These are phyloP conservation scores for Sechiopsis laciniata DNA, from an alignment of 306 rosid species.

Conservation along the genomic window DNA sequence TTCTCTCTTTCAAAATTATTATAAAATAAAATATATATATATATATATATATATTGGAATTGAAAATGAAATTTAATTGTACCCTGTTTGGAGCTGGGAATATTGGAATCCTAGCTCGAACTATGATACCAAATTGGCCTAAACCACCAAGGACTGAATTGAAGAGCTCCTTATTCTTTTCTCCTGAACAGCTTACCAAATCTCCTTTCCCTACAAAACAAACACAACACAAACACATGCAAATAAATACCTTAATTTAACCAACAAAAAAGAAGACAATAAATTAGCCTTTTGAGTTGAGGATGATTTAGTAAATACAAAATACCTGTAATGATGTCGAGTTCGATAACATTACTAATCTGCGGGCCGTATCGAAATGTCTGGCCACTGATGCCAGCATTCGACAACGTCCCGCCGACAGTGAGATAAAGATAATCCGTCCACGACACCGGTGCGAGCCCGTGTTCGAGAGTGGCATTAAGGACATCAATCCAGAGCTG, in stretches of 20 bases:
- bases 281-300: too few species aligned
- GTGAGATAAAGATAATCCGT: constrained; percentile 67
- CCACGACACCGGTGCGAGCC: constrained; percentile 66
- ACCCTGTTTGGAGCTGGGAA: constrained; percentile 62
- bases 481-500: constrained; percentile 72
- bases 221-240: not conserved
- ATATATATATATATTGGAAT: too few species aligned
- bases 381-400: constrained; percentile 91
- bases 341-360: constrained; percentile 52
- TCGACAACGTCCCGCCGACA: constrained; percentile 87
- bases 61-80: not conserved
- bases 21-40: too few species aligned
- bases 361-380: constrained; percentile 73
- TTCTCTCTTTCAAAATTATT: too few species aligned
- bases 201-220: constrained; percentile 57
- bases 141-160: constrained; percentile 75
- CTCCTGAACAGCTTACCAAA: constrained; percentile 49
- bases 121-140: constrained; percentile 86
- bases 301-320: constrained; percentile 33
- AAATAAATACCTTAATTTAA: not conserved
- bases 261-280: too few species aligned
- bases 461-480: constrained; percentile 43
- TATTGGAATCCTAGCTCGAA: constrained; percentile 77
- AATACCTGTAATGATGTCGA: constrained; percentile 65
- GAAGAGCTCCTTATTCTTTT: constrained; percentile 44